phyloP scores from a whole-genome alignment of 2,329 filamentous ascomycete genomes.

The Sphaceloma murrayae region DNA sequence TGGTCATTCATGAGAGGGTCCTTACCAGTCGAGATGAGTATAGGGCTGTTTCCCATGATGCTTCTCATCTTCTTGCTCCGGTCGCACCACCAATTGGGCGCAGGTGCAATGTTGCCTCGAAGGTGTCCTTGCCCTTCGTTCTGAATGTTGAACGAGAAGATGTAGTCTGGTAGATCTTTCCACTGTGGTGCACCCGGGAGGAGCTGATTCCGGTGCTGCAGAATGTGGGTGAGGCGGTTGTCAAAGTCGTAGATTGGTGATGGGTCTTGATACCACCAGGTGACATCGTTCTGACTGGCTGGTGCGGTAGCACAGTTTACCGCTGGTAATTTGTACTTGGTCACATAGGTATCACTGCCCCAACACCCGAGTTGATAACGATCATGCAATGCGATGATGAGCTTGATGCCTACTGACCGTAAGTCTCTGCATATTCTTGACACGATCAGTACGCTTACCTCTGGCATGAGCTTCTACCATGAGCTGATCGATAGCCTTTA shows the following conservation, averaged over 20 bases:
- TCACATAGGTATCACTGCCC: not conserved
- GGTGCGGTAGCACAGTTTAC: not conserved
- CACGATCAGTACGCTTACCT: not conserved
- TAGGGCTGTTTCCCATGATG: not conserved
- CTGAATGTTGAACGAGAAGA: not conserved
- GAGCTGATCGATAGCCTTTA: not conserved
- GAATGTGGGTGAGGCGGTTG: constrained; percentile 1
- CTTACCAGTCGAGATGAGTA: not conserved
- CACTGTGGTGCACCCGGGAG: not conserved
- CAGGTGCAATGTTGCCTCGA: not conserved
- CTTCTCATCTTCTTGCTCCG: not conserved
- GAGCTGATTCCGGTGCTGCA: not conserved
- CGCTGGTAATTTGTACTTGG: constrained; percentile 2
- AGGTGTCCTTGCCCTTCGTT: not conserved
- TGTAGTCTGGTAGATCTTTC: not conserved
- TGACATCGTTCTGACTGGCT: constrained; percentile 2
- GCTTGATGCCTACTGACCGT: not conserved
- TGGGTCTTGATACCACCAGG: not conserved
- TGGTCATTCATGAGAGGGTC: too few species aligned
- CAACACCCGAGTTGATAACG: not conserved
- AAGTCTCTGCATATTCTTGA: not conserved
- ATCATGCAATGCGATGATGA: not conserved
- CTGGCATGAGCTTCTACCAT: not conserved
- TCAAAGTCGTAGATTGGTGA: not conserved
- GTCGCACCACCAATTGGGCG: not conserved